Conservation (phyloP, 441 rosid genomes). For the Syzygium syzygioides region DNA sequence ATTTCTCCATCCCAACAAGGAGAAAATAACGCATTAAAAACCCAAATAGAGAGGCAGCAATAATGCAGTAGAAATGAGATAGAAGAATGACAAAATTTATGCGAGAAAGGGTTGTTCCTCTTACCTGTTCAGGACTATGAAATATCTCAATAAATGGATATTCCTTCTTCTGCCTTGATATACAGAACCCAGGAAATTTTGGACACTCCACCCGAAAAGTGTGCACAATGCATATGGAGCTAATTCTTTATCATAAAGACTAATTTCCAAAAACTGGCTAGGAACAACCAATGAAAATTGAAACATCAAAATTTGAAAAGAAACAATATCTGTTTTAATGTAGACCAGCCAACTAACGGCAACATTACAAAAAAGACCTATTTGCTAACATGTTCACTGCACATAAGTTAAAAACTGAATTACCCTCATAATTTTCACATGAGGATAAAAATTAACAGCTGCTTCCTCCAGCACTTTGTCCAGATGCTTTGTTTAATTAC, state of each 20-base stretch:
- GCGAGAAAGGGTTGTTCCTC: neutral
- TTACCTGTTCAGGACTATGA: slow-evolving; percentile 78
- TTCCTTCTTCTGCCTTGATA: slow-evolving; percentile 76
- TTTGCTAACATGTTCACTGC: neutral
- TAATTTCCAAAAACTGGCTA: neutral
- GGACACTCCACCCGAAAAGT: slow-evolving; percentile 90
- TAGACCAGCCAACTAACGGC: neutral
- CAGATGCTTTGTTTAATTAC: slow-evolving; percentile 80
- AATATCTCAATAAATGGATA: slow-evolving; percentile 93
- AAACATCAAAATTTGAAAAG: neutral
- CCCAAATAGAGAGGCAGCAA: neutral
- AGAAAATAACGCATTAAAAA: neutral
- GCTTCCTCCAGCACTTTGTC: slow-evolving; percentile 83
- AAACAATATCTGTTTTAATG: neutral
- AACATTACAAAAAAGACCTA: neutral
- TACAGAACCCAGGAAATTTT: slow-evolving; percentile 90
- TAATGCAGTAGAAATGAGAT: neutral
- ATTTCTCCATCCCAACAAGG: neutral
- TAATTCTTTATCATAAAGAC: neutral
- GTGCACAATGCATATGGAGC: neutral
- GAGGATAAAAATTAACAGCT: slow-evolving; percentile 79
- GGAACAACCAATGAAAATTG: neutral
- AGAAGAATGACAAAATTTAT: neutral
- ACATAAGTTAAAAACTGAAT: slow-evolving; percentile 19
- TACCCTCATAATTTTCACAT: slow-evolving; percentile 76